Base-by-base conservation (phyloP, 2,329 filamentous ascomycete genomes). In the Xylariaceae sp. region DNA sequence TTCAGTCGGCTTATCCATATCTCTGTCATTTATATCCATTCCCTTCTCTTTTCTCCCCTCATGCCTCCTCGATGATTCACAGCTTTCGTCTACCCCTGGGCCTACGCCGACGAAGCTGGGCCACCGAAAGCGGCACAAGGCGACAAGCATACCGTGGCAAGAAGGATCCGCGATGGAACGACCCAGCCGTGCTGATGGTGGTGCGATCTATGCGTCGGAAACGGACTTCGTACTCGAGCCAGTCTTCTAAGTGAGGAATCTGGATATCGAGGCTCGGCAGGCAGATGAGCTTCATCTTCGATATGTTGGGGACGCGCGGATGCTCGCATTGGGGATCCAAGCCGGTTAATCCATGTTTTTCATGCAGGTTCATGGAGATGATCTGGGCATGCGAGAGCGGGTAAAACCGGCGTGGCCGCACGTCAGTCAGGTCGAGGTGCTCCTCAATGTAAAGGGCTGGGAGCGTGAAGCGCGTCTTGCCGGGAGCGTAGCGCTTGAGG, bases 401-500 rank as follows among this genome's bases (percentile, higher is more conserved):
- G 44, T 67, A 65, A 26, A 48, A 50, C 29, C 42, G 37, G 1
- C 59, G 55, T 6, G 62, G 56, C 6, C 26, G 27, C 3, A 56
- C 30, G 26, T 62, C 42, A 3, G 56, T 31, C 0, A 67, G 52
- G 45, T 66, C 61, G 6, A 73, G 56, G 43, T 79, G 69, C 2
- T 64, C 63, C 29, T 73, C 68, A 6, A 72, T 69, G 63, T 83
- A 84, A 6, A 84, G 65, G 1, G 75, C 81, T 0, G 81, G 81
- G 2, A 84, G 66, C 0, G 80, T 79, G 57, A 74, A 83, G 9
- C 81, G 72, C 11, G 77, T 72, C 64, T 83, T 84, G 0, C 75
- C 78, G 0, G 80, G 79, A 0, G 80, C 80, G 51, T 78, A 73
- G 5, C 71, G 66, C 55, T 74, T 76, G 19, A 84, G 72, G 6